Evolutionary conservation across 345 rosid species (phyloP).

Genomic region (Citrus sinensis): DNA sequence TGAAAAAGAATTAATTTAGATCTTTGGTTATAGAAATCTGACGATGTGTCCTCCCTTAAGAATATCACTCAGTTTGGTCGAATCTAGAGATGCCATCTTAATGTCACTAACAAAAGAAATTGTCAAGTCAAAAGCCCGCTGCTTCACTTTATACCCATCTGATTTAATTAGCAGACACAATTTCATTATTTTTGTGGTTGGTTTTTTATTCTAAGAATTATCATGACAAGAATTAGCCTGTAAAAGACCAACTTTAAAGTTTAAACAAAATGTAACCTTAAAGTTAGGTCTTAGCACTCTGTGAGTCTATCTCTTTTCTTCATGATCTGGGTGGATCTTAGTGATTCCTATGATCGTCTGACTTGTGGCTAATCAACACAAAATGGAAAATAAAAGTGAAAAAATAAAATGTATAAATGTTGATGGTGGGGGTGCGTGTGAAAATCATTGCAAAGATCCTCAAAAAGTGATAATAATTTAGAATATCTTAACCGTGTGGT

Average conservation of each 20-base stretch:
- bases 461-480: slow-evolving; percentile 4
- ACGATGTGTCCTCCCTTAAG: not conserved
- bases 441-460: slow-evolving; percentile 19
- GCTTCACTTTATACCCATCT: not conserved
- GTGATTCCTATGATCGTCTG: not conserved
- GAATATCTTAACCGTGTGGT: not conserved
- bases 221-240: not conserved
- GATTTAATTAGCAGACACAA: no score
- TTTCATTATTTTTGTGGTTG: not conserved
- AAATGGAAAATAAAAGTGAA: not conserved
- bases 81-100: slow-evolving; percentile 8
- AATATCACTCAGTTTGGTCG: not conserved
- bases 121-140: not conserved
- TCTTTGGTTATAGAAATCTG: not conserved
- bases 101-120: not conserved
- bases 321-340: not conserved
- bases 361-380: not conserved
- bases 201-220: no score
- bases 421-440: not conserved
- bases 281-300: not conserved
- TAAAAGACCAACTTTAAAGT: not conserved
- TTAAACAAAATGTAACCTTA: not conserved
- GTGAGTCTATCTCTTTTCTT: not conserved
- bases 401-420: not conserved
- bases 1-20: not conserved